Evolutionary conservation across 139 green algal genomes (phyloP).

Genomic region (Micromonas commoda): DNA sequence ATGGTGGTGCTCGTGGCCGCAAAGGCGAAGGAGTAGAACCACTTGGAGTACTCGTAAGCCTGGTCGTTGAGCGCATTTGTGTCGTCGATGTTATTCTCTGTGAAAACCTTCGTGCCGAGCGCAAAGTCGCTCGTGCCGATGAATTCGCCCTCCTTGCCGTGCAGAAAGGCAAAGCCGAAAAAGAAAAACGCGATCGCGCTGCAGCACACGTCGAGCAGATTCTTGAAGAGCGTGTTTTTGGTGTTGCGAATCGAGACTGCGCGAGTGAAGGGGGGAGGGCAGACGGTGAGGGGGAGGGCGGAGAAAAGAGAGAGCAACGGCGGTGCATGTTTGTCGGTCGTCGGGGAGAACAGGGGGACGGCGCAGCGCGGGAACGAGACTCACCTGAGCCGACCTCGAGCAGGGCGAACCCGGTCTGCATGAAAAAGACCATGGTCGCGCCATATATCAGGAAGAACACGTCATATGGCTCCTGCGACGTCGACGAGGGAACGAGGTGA

Average conservation of each 20-base stretch:
- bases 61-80: neutral
- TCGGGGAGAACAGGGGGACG: too few species aligned
- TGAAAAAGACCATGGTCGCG: slow-evolving; percentile 58
- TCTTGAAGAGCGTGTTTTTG: slow-evolving; percentile 49
- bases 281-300: neutral
- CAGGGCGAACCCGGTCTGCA: slow-evolving; percentile 53
- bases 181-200: slow-evolving; percentile 34
- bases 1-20: slow-evolving; percentile 66
- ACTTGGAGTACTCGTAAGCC: slow-evolving; percentile 12
- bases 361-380: neutral
- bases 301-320: neutral
- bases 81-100: neutral
- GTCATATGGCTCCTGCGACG: neutral
- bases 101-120: neutral
- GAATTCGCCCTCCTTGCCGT: slow-evolving; percentile 36
- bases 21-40: slow-evolving; percentile 50
- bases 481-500: neutral
- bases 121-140: neutral
- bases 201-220: slow-evolving; percentile 36
- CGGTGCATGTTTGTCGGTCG: too few species aligned
- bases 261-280: neutral
- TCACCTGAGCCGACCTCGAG: slow-evolving; percentile 25
- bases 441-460: slow-evolving; percentile 43
- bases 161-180: slow-evolving; percentile 59
- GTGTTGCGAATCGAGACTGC: slow-evolving; percentile 43